A percentile compares a stretch with the other conserved stretches of the same genome.
Evolutionary conservation across 2,329 filamentous ascomycete genomes (phyloP).

Genomic region (Fusarium ambrosium): DNA sequence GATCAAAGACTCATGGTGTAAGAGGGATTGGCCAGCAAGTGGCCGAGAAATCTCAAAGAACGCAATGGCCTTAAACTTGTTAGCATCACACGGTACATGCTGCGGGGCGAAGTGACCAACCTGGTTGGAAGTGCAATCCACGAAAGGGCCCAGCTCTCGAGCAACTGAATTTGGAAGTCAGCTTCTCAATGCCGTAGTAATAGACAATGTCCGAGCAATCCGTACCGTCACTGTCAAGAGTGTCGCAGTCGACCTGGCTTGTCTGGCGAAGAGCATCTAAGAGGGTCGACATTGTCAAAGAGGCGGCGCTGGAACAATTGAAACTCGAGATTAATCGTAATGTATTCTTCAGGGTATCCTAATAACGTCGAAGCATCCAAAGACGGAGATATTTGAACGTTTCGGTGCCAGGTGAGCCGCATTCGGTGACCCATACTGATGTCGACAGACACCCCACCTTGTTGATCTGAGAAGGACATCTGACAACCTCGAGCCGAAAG

Average conservation of each 20-base stretch:
- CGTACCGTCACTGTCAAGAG: conserved; percentile 52
- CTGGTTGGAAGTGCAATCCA: conserved; percentile 56
- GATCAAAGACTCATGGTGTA: conserved; percentile 49
- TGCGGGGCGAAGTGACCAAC: conserved; percentile 14
- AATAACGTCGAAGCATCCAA: neutral
- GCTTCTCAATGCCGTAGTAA: neutral
- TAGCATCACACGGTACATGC: neutral
- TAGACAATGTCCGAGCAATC: neutral
- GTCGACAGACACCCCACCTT: conserved; percentile 22
- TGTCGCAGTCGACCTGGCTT: conserved; percentile 53
- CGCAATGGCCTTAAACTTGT: conserved; percentile 50
- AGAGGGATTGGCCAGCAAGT: conserved; percentile 27
- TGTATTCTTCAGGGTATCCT: conserved; percentile 16
- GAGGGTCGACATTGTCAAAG: conserved; percentile 43
- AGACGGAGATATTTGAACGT: conserved; percentile 11
- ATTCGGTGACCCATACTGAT: conserved; percentile 5
- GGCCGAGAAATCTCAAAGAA: conserved; percentile 49
- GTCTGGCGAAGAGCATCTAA: conserved; percentile 46
- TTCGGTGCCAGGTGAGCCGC: conserved; percentile 2
- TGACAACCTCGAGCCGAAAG: conserved; percentile 5
- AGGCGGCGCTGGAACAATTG: neutral
- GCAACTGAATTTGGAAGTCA: conserved; percentile 46
- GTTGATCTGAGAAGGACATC: conserved; percentile 14
- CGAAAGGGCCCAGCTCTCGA: conserved; percentile 50
- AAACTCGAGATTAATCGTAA: neutral